Conservation (phyloP, 2,329 filamentous ascomycete species). For the Clathrospora elynae region DNA sequence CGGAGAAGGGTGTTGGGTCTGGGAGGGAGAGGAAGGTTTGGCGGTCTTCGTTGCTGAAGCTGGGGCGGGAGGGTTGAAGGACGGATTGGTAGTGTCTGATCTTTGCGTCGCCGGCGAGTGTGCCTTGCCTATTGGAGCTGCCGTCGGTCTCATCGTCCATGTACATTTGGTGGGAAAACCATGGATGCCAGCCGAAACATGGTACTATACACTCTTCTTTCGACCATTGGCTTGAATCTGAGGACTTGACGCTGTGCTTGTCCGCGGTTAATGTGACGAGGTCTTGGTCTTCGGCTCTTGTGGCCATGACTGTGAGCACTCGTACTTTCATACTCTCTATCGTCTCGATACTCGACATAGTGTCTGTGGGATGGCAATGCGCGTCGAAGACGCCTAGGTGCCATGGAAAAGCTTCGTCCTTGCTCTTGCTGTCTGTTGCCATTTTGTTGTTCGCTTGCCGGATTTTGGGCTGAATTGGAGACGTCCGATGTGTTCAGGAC, state of each 20-base stretch:
- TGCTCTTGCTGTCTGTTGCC: conserved; percentile 5
- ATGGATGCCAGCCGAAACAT: conserved; percentile 86
- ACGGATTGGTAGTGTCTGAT: conserved; percentile 70
- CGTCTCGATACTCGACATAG: conserved; percentile 63
- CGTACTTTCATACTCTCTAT: conserved; percentile 70
- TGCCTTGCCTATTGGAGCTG: conserved; percentile 45
- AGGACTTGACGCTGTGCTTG: conserved; percentile 55
- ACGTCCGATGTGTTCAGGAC: too few relatives aligned
- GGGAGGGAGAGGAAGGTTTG: conserved; percentile 58
- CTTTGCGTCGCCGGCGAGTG: conserved; percentile 54
- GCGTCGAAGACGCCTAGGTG: conserved; percentile 74
- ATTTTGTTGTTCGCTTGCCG: too few relatives aligned
- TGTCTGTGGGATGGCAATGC: conserved; percentile 85
- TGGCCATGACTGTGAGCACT: conserved; percentile 76
- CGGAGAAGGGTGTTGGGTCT: conserved; percentile 63
- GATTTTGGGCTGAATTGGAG: too few relatives aligned
- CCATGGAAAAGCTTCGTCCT: conserved; percentile 63
- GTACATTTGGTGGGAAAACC: conserved; percentile 81
- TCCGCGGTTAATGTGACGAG: conserved; percentile 69
- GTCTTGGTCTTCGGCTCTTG: conserved; percentile 73
- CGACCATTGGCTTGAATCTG: conserved; percentile 32
- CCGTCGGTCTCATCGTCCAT: conserved; percentile 23
- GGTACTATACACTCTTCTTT: conserved; percentile 62
- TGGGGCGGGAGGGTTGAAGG: conserved; percentile 56
- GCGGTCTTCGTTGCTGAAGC: conserved; percentile 48